Evolutionary conservation across 1,284 basidiomycete species (phyloP), one percentile per base, ranked within the genome.

Genomic region (Coriolopsis trogii): DNA sequence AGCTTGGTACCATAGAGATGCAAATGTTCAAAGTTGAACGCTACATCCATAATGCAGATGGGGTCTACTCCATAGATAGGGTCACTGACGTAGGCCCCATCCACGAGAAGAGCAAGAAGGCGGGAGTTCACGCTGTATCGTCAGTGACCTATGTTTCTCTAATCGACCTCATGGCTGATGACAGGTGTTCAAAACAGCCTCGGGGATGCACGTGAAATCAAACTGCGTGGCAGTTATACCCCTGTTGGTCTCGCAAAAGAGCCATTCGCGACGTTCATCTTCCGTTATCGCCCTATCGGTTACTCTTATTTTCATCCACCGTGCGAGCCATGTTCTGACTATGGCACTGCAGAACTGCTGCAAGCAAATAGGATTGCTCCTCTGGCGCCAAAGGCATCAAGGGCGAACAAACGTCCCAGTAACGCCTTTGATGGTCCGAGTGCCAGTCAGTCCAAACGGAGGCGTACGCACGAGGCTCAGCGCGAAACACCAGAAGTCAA

Each of bases 81-180:
- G 37, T 44, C 8, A 12, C 16, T 3, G 43, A 46, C 6, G 36
- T 60, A 7, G 58, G 58, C 0, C 40, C 43, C 7, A 25, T 60
- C 4, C 58, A 60, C 33, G 58, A 60, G 31, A 51, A 25, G 26
- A 51, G 42, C 16, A 60, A 60, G 46, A 57, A 57, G 43, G 52
- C 55, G 3, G 55, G 55, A 3, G 49, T 43, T 3, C 58, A 60
- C 37, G 41, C 51, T 1, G 52, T 56, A 3, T 47, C 49, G 58
- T 57, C 21, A 33, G 52, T 12, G 5, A 8, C 7, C n/a, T 44
- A 12, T 26, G 28, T 31, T 20, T 21, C 33, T 3, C 10, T 1
- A n/a, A 28, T 18, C 31, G 15, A 33, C 6, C 12, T 5, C 20
- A 1, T 29, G 15, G 15, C n/a, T 23, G n/a, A n/a, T n/a, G n/a